Conservation (phyloP, 1,284 basidiomycete species). For the Psilocybe mexicana region DNA sequence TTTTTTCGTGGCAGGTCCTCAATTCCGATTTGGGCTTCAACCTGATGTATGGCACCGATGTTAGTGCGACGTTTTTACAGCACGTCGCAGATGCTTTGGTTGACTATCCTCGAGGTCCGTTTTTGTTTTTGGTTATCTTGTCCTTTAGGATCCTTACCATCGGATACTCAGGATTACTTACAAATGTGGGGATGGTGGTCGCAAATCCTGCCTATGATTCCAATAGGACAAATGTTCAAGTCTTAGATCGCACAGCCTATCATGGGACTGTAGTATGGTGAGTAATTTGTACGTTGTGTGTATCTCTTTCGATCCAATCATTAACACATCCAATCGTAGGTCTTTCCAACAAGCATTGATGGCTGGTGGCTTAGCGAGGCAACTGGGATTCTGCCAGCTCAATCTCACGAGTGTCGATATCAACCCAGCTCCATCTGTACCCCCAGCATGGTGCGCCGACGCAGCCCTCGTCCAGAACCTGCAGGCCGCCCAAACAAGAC, state of each 20-base stretch:
- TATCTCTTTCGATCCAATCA: background rate
- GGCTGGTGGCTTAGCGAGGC: conserved; percentile 29
- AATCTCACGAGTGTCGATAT: conserved; percentile 23
- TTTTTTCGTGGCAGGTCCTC: conserved; percentile 19
- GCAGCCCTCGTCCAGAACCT: conserved; percentile 21
- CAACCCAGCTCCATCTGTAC: conserved; percentile 18
- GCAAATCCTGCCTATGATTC: conserved; percentile 30
- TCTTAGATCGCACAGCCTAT: conserved; percentile 27
- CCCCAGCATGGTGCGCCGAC: conserved; percentile 25
- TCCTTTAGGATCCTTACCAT: background rate
- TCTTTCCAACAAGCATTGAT: conserved; percentile 31
- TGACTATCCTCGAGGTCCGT: conserved; percentile 27
- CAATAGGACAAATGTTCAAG: conserved; percentile 25
- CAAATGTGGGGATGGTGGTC: conserved; percentile 29
- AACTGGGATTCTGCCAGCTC: conserved; percentile 24
- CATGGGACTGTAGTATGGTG: conserved; percentile 29
- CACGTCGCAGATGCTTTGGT: conserved; percentile 24
- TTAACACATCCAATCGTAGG: conserved; percentile 10
- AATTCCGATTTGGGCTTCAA: conserved; percentile 30
- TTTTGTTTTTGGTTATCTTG: background rate
- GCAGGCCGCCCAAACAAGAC: conserved; percentile 21
- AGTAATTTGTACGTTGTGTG: background rate
- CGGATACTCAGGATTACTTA: conserved; percentile 24
- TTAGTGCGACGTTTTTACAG: conserved; percentile 24
- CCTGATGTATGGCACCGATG: conserved; percentile 26